phyloP scores from a whole-genome alignment of 352 stramenopile genomes.

The Phytophthora meadii region DNA sequence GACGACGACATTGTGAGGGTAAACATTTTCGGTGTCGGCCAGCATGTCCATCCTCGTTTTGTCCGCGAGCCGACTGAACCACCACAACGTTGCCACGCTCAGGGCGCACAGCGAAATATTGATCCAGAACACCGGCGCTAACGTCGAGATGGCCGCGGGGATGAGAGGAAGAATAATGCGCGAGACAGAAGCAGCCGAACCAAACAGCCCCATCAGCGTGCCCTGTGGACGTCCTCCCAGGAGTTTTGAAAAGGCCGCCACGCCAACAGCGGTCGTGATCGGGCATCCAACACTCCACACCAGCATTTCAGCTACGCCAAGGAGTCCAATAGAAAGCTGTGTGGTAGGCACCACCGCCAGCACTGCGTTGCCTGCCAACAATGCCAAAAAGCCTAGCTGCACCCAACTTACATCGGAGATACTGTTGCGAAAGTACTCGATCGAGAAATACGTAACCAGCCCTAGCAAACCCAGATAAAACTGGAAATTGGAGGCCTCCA shows the following conservation, averaged over 20 bases:
- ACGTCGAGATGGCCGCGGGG: slow-evolving; percentile 58
- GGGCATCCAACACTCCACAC: slow-evolving; percentile 80
- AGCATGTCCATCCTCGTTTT: slow-evolving; percentile 49
- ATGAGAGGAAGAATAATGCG: slow-evolving; percentile 78
- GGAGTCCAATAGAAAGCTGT: slow-evolving; percentile 45
- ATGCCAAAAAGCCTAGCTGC: slow-evolving; percentile 60
- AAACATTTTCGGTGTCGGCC: slow-evolving; percentile 39
- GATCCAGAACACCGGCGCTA: slow-evolving; percentile 75
- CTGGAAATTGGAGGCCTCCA: slow-evolving; percentile 77
- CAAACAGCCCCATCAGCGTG: slow-evolving; percentile 74
- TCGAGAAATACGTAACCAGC: slow-evolving; percentile 73
- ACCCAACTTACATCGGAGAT: slow-evolving; percentile 72
- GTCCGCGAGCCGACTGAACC: slow-evolving; percentile 61
- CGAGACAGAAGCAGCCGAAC: slow-evolving; percentile 70
- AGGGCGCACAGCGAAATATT: slow-evolving; percentile 61
- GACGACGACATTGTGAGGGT: slow-evolving; percentile 17
- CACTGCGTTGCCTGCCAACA: slow-evolving; percentile 63
- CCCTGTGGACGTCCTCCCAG: slow-evolving; percentile 70
- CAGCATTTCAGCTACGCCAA: slow-evolving; percentile 57
- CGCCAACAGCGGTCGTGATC: slow-evolving; percentile 71
- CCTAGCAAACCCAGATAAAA: slow-evolving; percentile 77
- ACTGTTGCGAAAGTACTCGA: slow-evolving; percentile 69
- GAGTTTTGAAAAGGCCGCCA: slow-evolving; percentile 75
- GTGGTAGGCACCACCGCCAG: slow-evolving; percentile 47
- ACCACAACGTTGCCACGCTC: slow-evolving; percentile 64